Evolutionary conservation across 768 basidiomycete species (phyloP), one percentile per base, ranked within the genome.

Genomic region (Termitomyces sp.): DNA sequence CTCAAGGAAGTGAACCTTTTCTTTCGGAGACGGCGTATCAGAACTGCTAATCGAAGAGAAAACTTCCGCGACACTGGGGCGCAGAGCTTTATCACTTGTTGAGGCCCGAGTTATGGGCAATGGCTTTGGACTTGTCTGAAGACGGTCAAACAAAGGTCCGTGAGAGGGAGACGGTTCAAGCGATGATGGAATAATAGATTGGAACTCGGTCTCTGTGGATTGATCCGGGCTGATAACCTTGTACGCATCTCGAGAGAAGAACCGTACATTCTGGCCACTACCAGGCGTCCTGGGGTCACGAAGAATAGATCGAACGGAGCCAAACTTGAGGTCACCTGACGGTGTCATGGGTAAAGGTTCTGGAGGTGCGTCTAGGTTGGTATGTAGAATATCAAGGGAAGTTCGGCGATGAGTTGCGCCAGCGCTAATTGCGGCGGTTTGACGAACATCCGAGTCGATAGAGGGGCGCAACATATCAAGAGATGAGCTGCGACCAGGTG

Each of bases 181-280:
- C 38, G 63, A 61, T n/a, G 65, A 62, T n/a, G 63, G 66, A n/a
- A 64, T 54, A 14, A 68, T 63, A 6, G 70, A 66, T 32, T 66
- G 67, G 47, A 69, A 67, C n/a, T 76, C 75, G 2, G 62, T 59
- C 26, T 77, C 75, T 42, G 72, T 67, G 17, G 85, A 86, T 21
- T 76, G 70, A 43, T 88, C 83, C n/a, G 85, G 84, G 47, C 77
- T 87, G 62, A 85, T 81, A 22, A 80, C 72, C 58, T 77, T 83
- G 71, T 79, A 85, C 12, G 82, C 83, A 51, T 87, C 83, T 26
- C 82, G 77, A 26, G 87, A 82, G 67, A 88, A 88, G 71, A 90
- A 89, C 6, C 88, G 83, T 41, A 90, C 88, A 57, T 83, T 88
- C 65, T 84, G 83, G n/a, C 88, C 87, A 11, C 86, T 87, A 3